Percentiles rank a stretch among this genome's conserved stretches.
phyloP scores from a whole-genome alignment of 2,329 filamentous ascomycete species.

The Colletotrichum liaoningense region DNA sequence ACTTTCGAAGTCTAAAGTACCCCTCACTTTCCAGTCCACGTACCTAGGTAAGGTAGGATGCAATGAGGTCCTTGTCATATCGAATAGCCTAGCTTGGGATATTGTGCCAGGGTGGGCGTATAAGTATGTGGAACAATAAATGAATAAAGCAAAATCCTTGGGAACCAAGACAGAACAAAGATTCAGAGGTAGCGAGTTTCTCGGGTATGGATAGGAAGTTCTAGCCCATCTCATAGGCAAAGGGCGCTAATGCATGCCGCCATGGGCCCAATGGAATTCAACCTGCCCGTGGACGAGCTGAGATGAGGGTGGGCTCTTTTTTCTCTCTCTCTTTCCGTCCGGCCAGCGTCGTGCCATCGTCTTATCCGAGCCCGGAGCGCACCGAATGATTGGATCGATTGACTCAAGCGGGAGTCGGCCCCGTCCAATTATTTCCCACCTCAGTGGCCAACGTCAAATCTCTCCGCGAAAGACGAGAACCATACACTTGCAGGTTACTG shows the following conservation, averaged over 20 bases:
- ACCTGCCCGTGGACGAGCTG: not conserved
- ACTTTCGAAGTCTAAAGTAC: not conserved
- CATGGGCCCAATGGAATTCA: conserved; percentile 18
- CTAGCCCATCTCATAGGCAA: not conserved
- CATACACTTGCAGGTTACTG: not conserved
- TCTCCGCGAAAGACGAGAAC: not conserved
- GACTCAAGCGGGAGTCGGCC: not conserved
- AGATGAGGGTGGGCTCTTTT: not conserved
- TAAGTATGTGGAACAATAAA: not conserved
- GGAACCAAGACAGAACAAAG: not conserved
- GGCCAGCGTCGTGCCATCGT: conserved; percentile 2
- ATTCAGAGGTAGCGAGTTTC: not conserved
- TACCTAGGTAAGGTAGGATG: not conserved
- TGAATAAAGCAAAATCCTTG: not conserved
- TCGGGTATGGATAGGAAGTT: not conserved
- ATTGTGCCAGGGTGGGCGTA: not conserved
- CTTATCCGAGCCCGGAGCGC: conserved; percentile 22
- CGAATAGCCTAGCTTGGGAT: not conserved
- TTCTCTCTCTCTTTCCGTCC: not conserved
- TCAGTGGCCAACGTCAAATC: conserved; percentile 10
- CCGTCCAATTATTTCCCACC: conserved; percentile 24
- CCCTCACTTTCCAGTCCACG: not conserved
- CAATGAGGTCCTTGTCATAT: not conserved
- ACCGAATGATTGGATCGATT: conserved; percentile 31
- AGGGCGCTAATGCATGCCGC: conserved; percentile 23